Percentiles rank a stretch among this genome's conserved stretches.
Evolutionary conservation across 2,329 filamentous ascomycete genomes (phyloP).

Genomic region (Scedosporium boydii): DNA sequence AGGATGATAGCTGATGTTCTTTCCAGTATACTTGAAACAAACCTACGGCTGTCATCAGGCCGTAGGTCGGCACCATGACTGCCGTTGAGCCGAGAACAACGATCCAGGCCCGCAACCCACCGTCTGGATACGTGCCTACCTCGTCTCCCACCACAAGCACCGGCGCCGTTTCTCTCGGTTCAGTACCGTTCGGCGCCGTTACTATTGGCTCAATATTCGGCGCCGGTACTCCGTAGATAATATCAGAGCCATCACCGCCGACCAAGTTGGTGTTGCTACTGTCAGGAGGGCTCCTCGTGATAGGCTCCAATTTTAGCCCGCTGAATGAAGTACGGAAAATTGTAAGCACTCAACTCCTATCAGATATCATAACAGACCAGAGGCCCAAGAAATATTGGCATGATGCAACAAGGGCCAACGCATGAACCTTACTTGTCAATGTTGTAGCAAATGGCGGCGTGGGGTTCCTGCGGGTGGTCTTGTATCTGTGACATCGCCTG

Average conservation of each 20-base stretch:
- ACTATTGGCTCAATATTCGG: neutral
- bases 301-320: neutral
- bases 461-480: neutral
- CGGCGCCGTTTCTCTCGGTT: neutral
- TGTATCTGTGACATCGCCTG: slow-evolving; percentile 3
- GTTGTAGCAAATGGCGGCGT: neutral
- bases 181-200: neutral
- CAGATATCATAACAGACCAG: neutral
- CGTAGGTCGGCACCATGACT: slow-evolving; percentile 60
- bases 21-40: slow-evolving; percentile 71
- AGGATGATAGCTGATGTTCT: slow-evolving; percentile 57
- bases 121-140: slow-evolving; percentile 45
- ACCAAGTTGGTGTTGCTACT: neutral
- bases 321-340: neutral
- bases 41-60: slow-evolving; percentile 63
- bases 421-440: neutral
- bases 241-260: neutral
- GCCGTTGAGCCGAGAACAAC: slow-evolving; percentile 71
- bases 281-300: neutral
- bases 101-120: slow-evolving; percentile 61
- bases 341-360: neutral
- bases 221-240: neutral
- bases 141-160: neutral
- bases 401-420: neutral
- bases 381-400: neutral